phyloP scores from a whole-genome alignment of 192 early-diverging fungal species.

The Podila minutissima region DNA sequence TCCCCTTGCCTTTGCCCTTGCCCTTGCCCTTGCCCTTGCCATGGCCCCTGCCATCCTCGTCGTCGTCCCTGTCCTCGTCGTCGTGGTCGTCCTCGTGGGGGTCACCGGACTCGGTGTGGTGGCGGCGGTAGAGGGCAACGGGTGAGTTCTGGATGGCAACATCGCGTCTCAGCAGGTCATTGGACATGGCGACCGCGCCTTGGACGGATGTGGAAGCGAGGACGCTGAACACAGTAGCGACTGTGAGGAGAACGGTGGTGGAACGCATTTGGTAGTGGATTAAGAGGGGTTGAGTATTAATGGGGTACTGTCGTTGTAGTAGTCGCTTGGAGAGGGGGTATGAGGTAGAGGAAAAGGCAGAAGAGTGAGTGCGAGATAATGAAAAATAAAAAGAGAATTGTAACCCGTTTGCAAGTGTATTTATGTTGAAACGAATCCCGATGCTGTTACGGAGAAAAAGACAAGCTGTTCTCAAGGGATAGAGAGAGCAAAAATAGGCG shows the following conservation, averaged over 20 bases:
- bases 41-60: not conserved
- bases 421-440: no score
- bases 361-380: no score
- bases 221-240: constrained; percentile 18
- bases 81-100: not conserved
- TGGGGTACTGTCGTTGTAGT: not conserved
- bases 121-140: constrained; percentile 17
- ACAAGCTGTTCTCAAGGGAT: not conserved
- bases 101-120: not conserved
- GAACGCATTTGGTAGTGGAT: constrained; percentile 14
- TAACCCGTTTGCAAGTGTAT: no score
- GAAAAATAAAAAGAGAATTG: no score
- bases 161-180: not conserved
- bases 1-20: no score
- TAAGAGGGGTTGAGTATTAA: not conserved
- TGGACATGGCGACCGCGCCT: not conserved
- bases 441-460: no score
- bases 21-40: not conserved
- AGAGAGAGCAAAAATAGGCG: not conserved
- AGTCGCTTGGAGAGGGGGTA: no score
- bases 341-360: not conserved
- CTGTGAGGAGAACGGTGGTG: constrained; percentile 11
- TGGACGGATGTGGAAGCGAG: constrained; percentile 14
- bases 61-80: not conserved
- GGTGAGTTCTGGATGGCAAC: not conserved